Evolutionary conservation across 202 grass and related monocot genomes (phyloP).

Genomic region (Eragrostis tef): DNA sequence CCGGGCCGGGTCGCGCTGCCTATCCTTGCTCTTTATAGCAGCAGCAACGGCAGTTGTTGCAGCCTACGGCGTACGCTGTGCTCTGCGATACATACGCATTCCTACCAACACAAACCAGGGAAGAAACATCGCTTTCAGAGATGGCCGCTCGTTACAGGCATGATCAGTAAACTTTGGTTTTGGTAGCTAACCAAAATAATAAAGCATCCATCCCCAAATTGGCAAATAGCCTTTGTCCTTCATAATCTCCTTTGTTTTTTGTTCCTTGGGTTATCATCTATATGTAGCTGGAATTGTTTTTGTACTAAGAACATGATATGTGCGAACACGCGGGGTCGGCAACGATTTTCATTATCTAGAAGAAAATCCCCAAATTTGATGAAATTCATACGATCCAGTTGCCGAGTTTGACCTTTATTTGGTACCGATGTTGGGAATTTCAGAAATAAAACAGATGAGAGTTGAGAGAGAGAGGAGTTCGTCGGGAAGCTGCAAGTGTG

Average conservation of each 20-base stretch:
- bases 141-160: constrained; percentile 7
- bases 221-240: too few species aligned
- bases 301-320: too few species aligned
- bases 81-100: not conserved
- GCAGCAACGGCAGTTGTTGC: not conserved
- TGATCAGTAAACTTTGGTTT: not conserved
- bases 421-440: not conserved
- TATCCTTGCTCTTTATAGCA: constrained; percentile 38
- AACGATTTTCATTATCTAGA: too few species aligned
- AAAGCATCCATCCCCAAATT: too few species aligned
- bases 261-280: too few species aligned
- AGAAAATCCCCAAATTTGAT: too few species aligned
- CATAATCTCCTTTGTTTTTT: too few species aligned
- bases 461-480: not conserved
- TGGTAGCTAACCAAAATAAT: not conserved
- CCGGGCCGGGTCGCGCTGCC: not conserved
- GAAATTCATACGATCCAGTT: too few species aligned
- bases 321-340: too few species aligned
- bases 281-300: too few species aligned
- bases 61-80: not conserved
- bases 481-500: not conserved
- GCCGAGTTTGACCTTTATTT: not conserved
- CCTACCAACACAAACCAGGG: not conserved
- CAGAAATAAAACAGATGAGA: not conserved
- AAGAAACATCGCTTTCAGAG: constrained; percentile 6